Evolutionary conservation across 2,329 filamentous ascomycete species (phyloP).

Genomic region (Beauveria caledonica): DNA sequence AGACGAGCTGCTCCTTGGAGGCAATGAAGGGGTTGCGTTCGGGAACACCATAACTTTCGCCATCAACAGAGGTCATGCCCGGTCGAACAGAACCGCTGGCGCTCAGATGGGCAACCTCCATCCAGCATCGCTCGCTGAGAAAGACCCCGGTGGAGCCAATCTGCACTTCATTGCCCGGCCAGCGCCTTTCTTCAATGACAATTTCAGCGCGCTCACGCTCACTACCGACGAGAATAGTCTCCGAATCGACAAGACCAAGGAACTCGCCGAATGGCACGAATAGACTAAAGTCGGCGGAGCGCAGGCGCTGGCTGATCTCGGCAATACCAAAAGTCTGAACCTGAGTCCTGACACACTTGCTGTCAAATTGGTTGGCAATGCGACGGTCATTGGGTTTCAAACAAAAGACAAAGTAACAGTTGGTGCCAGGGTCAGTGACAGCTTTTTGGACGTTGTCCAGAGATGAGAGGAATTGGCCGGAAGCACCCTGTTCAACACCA

Average conservation of each 20-base stretch:
- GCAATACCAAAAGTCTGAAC: constrained; percentile 93
- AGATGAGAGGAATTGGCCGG: constrained; percentile 83
- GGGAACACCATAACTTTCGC: constrained; percentile 44
- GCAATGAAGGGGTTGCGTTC: constrained; percentile 44
- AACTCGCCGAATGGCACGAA: constrained; percentile 97
- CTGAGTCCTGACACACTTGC: constrained; percentile 92
- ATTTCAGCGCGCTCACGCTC: constrained; percentile 87
- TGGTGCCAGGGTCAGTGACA: constrained; percentile 71
- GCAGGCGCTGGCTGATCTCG: constrained; percentile 87
- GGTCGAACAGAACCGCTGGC: constrained; percentile 44
- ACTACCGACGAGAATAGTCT: constrained; percentile 79
- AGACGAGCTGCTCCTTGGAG: constrained; percentile 53
- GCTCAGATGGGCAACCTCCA: constrained; percentile 71
- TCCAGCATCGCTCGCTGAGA: constrained; percentile 91
- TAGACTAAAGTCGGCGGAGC: constrained; percentile 89
- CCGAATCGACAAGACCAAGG: constrained; percentile 75
- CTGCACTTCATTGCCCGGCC: constrained; percentile 85
- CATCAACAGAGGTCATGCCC: constrained; percentile 50
- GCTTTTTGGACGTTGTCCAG: constrained; percentile 88
- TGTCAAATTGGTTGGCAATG: constrained; percentile 98
- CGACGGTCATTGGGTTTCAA: constrained; percentile 94
- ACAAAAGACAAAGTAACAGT: constrained; percentile 94
- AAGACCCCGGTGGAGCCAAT: constrained; percentile 92
- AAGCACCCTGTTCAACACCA: constrained; percentile 68
- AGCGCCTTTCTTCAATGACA: constrained; percentile 84